Base-by-base conservation (phyloP, 306 rosid genomes). In the Hippophae tibetana region DNA sequence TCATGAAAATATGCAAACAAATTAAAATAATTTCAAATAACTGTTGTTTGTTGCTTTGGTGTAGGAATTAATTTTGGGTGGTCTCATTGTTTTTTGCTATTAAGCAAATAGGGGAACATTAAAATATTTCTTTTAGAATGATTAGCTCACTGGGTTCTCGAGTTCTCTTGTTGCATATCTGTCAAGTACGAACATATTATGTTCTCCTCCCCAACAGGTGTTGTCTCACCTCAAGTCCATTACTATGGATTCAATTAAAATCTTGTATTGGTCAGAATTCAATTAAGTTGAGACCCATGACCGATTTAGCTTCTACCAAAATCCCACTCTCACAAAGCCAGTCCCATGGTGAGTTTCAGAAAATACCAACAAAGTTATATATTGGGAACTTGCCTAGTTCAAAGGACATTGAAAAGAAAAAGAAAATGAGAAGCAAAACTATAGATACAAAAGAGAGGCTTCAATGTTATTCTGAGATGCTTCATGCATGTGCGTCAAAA, bases 401-500 rank as follows among this genome's bases (percentile, higher is more conserved):
- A 54, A 41, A 55, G 46, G 45, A 55, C 12, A 63, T 18, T 45
- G 76, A 64, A 43, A 69, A 26, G 42, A 18, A 18, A 18, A 18
- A 18, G 23, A 18, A 18, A 18, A 18, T 50, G 38, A 59, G 53
- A 70, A 44, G 52, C 47, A 53, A 25, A 63, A n/a, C 55, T 52
- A 51, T 56, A 3, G 44, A 51, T 40, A n/a, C 50, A 40, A 66
- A 70, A 43, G 58, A 56, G 73, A 70, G 61, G 51, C 75, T 76
- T 42, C 57, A 44, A 54, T 27, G 13, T 54, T 71, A 66, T 63
- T 76, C 81, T 38, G 31, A 50, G 60, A 14, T 71, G 65, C 56
- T 76, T 47, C 67, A 58, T n/a, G 31, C 55, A 12, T 67, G 73
- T 71, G 73, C 70, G 43, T 63, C 67, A 6, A 69, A 63, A 53